Evolutionary conservation across 1,284 basidiomycete species (phyloP).

Genomic region (Spongiforma sp.): DNA sequence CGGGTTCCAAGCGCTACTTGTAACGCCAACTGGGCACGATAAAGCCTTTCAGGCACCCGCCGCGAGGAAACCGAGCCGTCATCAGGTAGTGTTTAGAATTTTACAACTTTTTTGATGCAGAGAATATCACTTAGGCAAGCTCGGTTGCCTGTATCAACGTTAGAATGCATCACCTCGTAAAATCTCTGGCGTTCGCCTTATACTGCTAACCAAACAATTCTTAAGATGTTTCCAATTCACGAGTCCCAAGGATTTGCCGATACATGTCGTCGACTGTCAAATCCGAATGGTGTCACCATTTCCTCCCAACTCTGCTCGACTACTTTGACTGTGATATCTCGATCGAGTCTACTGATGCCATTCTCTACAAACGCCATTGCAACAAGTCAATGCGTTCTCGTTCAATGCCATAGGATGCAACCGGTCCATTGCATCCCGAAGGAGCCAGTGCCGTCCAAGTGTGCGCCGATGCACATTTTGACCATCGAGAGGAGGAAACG

Average conservation of each 20-base stretch:
- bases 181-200: constrained; percentile 10
- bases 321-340: constrained; percentile 68
- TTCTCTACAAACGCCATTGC: constrained; percentile 51
- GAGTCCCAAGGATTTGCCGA: constrained; percentile 41
- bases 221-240: constrained; percentile 65
- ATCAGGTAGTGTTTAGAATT: constrained; percentile 68
- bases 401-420: constrained; percentile 57
- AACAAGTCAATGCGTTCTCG: constrained; percentile 45
- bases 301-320: constrained; percentile 66
- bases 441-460: constrained; percentile 49
- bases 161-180: constrained; percentile 63
- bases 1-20: constrained; percentile 59
- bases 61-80: constrained; percentile 65
- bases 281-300: constrained; percentile 33
- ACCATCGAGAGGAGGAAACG: constrained; percentile 42
- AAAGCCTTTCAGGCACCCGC: constrained; percentile 62
- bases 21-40: constrained; percentile 69
- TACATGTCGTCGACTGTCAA: not conserved
- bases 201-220: constrained; percentile 53
- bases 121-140: constrained; percentile 64
- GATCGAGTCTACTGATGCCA: constrained; percentile 60
- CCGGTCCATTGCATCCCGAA: constrained; percentile 53
- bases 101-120: constrained; percentile 66
- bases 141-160: constrained; percentile 70
- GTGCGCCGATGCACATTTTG: constrained; percentile 42